Base-by-base conservation (phyloP, 768 basidiomycete species). In the Lyophyllum shimeji region DNA sequence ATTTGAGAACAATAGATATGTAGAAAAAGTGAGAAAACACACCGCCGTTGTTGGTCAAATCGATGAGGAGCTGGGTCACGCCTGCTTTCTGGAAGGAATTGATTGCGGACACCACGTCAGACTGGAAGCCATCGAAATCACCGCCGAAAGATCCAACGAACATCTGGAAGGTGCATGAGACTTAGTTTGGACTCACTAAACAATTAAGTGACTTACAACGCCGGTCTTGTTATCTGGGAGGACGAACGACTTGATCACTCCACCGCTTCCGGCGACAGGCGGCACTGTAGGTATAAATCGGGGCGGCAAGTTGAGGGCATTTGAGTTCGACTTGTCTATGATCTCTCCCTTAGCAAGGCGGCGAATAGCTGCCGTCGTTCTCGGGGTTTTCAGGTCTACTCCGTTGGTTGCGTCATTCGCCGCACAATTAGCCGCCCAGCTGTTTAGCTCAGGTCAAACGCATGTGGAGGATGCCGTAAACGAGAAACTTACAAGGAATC, bases 41-140 rank as follows among this genome's bases (percentile, higher is more conserved):
- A 79, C 85, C 85, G 53, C 80, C 81, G 59, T 88, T 88, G 64
- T 85, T 82, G 12, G 81, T 80, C 31, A 85, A 63, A 64, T 87
- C 85, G 39, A 87, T 74, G 21, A 87, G 59, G 11, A 86, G 66
- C 29, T 74, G 76, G 0, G 73, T 78, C 11, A 84, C 80, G 3
- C 80, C 81, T 1, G 76, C 73, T 0, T 64, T 58, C 58, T 82
- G 67, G 71, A 87, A 82, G 3, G 74, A 62, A 1, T 60, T 60
- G 55, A 85, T 66, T 1, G 80, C 76, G 7, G 77, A 69, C 0
- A 72, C 75, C 0, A 77, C 73, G 58, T 86, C 83, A 0, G 64
- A 56, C 66, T 82, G 82, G 76, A 85, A 86, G 29, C 71, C 68
- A 48, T 68, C 59, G 60, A 79, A 83, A 60, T 84, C 75, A 17